These are phyloP conservation scores for Aegilops longissima DNA, from an alignment of 176 grass and related monocot species.

Conservation along the genomic window DNA sequence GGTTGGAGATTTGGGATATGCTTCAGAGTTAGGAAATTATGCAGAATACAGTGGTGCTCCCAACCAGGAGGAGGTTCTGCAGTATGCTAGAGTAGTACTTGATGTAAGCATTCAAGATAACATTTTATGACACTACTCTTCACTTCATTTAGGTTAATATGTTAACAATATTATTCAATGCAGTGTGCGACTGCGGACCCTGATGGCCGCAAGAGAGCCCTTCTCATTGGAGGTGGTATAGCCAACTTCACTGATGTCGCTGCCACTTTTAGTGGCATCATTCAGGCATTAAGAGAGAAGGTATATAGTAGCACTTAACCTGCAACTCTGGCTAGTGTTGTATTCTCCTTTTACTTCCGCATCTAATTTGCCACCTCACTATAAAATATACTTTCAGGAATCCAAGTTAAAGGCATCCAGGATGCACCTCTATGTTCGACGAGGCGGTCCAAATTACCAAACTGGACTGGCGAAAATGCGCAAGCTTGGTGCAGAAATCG, in stretches of 20 bases:
- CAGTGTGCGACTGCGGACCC: constrained; percentile 80
- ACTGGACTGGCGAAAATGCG: constrained; percentile 82
- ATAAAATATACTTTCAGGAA: constrained; percentile 44
- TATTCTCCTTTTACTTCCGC: constrained; percentile 2
- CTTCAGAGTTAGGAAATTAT: constrained; percentile 85
- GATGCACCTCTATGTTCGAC: constrained; percentile 80
- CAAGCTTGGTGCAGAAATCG: constrained; percentile 65
- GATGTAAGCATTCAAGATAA: constrained; percentile 54
- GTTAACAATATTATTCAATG: constrained; percentile 20
- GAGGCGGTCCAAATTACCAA: constrained; percentile 90
- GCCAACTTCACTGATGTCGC: constrained; percentile 97
- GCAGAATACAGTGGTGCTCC: constrained; percentile 94
- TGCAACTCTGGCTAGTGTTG: background rate
- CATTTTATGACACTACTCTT: background rate
- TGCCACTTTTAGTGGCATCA: constrained; percentile 89
- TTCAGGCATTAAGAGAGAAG: constrained; percentile 88
- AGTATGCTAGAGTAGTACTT: constrained; percentile 91
- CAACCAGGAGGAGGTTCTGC: constrained; percentile 89
- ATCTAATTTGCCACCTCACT: constrained; percentile 14
- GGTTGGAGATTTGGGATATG: constrained; percentile 93
- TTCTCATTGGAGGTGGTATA: constrained; percentile 93
- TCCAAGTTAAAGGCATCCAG: constrained; percentile 80
- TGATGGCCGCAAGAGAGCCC: constrained; percentile 87
- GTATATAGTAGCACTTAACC: constrained; percentile 31
- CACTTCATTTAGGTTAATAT: background rate